phyloP scores from a whole-genome alignment of 345 rosid species.

The Ailanthus altissimus region DNA sequence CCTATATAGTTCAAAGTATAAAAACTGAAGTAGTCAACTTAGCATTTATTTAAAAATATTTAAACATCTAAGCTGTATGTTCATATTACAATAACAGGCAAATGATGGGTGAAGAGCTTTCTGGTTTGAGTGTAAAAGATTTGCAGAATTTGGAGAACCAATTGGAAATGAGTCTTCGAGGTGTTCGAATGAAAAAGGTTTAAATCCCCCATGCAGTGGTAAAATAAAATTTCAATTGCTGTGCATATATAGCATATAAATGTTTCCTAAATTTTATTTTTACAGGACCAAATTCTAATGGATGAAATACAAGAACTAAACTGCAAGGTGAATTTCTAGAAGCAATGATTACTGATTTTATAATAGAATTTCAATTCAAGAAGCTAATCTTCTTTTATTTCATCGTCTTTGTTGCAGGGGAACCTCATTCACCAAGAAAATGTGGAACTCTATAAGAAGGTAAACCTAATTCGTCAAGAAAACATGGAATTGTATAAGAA shows the following conservation, averaged over 20 bases:
- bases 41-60: constrained; percentile 17
- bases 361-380: constrained; percentile 21
- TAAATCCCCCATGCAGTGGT: constrained; percentile 13
- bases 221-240: constrained; percentile 16
- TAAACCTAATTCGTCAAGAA: constrained; percentile 51
- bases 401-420: constrained; percentile 47
- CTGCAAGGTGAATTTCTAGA: constrained; percentile 45
- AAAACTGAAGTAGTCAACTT: not conserved
- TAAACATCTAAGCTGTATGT: constrained; percentile 8
- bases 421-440: constrained; percentile 62
- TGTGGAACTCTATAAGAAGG: constrained; percentile 70
- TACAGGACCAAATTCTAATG: constrained; percentile 62
- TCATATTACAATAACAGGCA: constrained; percentile 46
- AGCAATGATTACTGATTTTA: constrained; percentile 2
- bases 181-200: constrained; percentile 69
- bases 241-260: constrained; percentile 4
- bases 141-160: constrained; percentile 61
- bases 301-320: constrained; percentile 63
- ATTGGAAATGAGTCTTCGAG: constrained; percentile 52
- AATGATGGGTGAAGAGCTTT: constrained; percentile 81
- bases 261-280: constrained; percentile 15
- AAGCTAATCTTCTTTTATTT: constrained; percentile 15
- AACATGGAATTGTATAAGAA: constrained; percentile 47
- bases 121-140: constrained; percentile 52
- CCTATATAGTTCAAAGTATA: not conserved